Percentiles rank a stretch among this genome's conserved stretches.
Evolutionary conservation across 2,329 filamentous ascomycete species (phyloP).

Genomic region (Aureobasidium namibiae): DNA sequence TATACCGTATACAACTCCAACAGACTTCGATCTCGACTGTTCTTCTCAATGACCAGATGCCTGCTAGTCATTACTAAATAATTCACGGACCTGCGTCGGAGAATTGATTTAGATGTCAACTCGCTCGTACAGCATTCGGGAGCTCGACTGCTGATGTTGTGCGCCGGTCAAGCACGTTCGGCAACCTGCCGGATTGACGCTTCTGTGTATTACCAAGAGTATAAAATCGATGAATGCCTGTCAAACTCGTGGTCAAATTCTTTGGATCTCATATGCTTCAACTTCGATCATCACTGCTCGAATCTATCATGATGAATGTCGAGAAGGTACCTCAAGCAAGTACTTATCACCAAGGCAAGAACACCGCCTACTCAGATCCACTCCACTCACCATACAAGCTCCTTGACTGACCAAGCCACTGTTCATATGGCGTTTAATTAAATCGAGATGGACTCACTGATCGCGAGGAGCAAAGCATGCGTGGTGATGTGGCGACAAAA

Average conservation of each 20-base stretch:
- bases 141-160: neutral
- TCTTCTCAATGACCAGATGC: neutral
- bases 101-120: neutral
- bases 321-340: neutral
- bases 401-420: neutral
- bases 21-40: neutral
- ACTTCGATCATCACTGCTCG: neutral
- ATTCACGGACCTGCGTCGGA: slow-evolving; percentile 1
- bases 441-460: neutral
- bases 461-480: neutral
- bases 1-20: neutral
- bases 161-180: slow-evolving; percentile 1
- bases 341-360: neutral
- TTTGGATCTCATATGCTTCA: neutral
- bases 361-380: neutral
- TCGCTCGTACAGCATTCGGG: neutral
- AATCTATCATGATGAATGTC: neutral
- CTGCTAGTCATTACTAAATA: neutral
- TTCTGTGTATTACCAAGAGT: neutral
- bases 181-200: slow-evolving; percentile 5
- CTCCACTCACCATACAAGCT: neutral
- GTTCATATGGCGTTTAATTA: neutral
- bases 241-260: neutral
- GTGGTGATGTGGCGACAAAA: neutral
- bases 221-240: neutral